Base-by-base conservation (phyloP, 768 basidiomycete species). In the Lenzites betulinus region DNA sequence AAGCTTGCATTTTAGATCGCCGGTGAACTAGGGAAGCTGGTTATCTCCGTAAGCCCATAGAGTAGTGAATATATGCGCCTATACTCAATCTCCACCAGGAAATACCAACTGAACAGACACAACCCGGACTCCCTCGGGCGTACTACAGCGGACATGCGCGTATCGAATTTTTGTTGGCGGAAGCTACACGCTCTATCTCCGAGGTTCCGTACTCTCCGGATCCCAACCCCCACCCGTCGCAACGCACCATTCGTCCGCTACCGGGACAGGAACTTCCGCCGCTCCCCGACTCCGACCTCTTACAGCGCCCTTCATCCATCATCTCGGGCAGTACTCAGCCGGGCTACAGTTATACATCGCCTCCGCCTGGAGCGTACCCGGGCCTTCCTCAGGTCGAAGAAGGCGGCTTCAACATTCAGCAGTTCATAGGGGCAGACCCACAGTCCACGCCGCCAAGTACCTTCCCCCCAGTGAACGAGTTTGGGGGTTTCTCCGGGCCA, bases 31-130 rank as follows among this genome's bases (percentile, higher is more conserved):
- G 85, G 85, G 3, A 84, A 82, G 65, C 77, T 81, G 22, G 69
- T 84, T 22, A 75, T 84, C 20, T 67, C 76, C 25, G 73, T 71
- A 36, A 55, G 70, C 66, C 12, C 8, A 25, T 26, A 6, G 33
- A 12, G 13, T 22, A 16, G 5, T 15, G 9, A 23, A 11, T 12
- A 15, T 25, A 20, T 41, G 26, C 15, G 36, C 48, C 51, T 53
- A 18, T 26, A 42, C 13, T 67, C 47, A 68, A 55, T 42, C 16
- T 28, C 49, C 18, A 12, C 13, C 60, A 90, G 85, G 91, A 90
- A 79, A 88, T 97, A 15, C 86, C 92, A 1, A 84, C 92, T 60
- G 88, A 90, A n/a, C 73, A 77, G 20, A 93, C 92, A 0, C 84
- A 87, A 52, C 93, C 93, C 18, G 95, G 95, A 25, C 77, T 89